Percentiles rank a stretch among this genome's conserved stretches.
Evolutionary conservation across 805 yeast species (phyloP).

Genomic region (Candida koratica): DNA sequence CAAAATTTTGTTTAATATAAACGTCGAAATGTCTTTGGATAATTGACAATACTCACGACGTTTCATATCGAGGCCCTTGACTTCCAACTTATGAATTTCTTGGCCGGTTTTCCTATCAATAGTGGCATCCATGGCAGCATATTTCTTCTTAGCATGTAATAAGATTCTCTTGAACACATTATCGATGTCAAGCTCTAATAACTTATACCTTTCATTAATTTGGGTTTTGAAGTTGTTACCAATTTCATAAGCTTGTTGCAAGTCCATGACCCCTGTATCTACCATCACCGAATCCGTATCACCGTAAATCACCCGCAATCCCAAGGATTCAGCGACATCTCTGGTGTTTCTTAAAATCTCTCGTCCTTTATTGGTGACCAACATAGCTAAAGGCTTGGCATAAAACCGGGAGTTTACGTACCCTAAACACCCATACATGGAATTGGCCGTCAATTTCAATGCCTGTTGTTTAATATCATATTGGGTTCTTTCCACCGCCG

Average conservation of each 20-base stretch:
- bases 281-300: slow-evolving; percentile 99
- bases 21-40: slow-evolving; percentile 82
- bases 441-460: slow-evolving; percentile 91
- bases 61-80: slow-evolving; percentile 93
- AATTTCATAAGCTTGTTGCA: slow-evolving; percentile 69
- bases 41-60: slow-evolving; percentile 95
- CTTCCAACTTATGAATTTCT: slow-evolving; percentile 59
- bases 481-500: slow-evolving; percentile 66
- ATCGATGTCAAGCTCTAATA: slow-evolving; percentile 92
- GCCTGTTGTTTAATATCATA: slow-evolving; percentile 96
- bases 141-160: slow-evolving; percentile 93
- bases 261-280: slow-evolving; percentile 73
- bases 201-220: slow-evolving; percentile 83
- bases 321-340: slow-evolving; percentile 82
- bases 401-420: slow-evolving; percentile 87
- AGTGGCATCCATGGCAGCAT: slow-evolving; percentile 80
- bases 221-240: slow-evolving; percentile 80
- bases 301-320: slow-evolving; percentile 88
- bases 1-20: slow-evolving; percentile 66
- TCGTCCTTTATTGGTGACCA: slow-evolving; percentile 92
- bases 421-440: slow-evolving; percentile 99
- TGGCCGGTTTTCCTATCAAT: slow-evolving; percentile 52
- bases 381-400: slow-evolving; percentile 93
- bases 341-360: slow-evolving; percentile 91
- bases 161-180: slow-evolving; percentile 82